These are phyloP conservation scores for Tetrapyrgos nigripes DNA, from an alignment of 1,284 basidiomycete genomes.

Conservation along the genomic window DNA sequence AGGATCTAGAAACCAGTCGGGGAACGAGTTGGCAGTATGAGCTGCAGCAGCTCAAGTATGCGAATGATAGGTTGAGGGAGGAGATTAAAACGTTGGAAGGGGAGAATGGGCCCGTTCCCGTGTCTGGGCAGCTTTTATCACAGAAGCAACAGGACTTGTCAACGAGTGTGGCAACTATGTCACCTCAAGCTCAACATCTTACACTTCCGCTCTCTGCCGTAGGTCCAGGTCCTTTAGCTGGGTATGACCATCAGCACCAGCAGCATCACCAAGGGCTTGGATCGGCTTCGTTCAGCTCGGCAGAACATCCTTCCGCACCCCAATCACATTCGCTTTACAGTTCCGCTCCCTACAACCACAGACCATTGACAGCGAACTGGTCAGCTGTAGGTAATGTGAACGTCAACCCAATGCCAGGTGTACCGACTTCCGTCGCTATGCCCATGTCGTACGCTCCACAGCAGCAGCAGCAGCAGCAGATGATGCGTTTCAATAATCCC, in stretches of 20 bases:
- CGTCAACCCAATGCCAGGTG: not conserved
- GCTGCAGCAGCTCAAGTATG: slow-evolving; percentile 82
- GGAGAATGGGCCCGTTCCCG: not conserved
- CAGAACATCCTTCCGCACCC: not conserved
- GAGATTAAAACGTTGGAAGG: slow-evolving; percentile 68
- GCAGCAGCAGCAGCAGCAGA: not conserved
- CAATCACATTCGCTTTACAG: not conserved
- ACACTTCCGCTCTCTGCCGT: not conserved
- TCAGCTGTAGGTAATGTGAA: not conserved
- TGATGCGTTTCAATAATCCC: not conserved
- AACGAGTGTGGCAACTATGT: not conserved
- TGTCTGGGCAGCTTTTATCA: not conserved
- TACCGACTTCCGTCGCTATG: slow-evolving; percentile 3
- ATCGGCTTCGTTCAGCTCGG: not conserved
- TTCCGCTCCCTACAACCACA: not conserved
- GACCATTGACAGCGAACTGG: not conserved
- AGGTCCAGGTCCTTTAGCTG: not conserved
- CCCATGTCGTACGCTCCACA: slow-evolving; percentile 7
- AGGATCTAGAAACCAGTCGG: slow-evolving; percentile 70
- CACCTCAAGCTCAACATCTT: not conserved
- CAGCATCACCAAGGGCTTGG: slow-evolving; percentile 4
- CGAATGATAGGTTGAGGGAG: slow-evolving; percentile 75
- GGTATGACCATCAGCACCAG: slow-evolving; percentile 6
- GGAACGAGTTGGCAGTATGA: slow-evolving; percentile 92
- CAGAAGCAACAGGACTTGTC: not conserved